Conservation (phyloP, 495 filamentous ascomycete species). For the Lasiosphaeris hirsuta region DNA sequence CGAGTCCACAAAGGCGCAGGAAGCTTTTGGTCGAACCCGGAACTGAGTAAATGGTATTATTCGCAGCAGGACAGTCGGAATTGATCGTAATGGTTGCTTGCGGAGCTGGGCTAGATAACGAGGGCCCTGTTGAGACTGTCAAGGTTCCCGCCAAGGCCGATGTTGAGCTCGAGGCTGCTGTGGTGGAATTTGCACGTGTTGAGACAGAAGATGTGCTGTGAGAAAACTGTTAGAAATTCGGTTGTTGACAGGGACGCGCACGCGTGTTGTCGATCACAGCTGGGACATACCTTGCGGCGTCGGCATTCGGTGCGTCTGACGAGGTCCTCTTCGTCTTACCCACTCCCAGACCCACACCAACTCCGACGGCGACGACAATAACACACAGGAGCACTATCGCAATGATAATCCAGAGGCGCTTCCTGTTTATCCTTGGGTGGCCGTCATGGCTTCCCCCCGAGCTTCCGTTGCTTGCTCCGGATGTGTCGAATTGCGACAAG, state of each 20-base stretch:
- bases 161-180: no score
- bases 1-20: constrained; percentile 43
- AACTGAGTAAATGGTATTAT: constrained; percentile 42
- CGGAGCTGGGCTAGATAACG: constrained; percentile 4
- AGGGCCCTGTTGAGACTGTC: not conserved
- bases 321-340: constrained; percentile 21
- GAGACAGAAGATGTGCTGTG: not conserved
- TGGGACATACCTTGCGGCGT: constrained; percentile 21
- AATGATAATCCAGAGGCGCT: constrained; percentile 29
- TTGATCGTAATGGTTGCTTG: constrained; percentile 15
- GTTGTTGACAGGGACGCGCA: not conserved
- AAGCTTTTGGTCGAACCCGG: constrained; percentile 41
- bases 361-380: constrained; percentile 32
- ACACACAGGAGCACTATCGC: constrained; percentile 28
- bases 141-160: not conserved
- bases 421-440: constrained; percentile 26
- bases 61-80: constrained; percentile 40
- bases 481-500: no score
- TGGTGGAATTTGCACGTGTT: constrained; percentile 2
- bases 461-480: no score
- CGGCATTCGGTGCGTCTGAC: not conserved
- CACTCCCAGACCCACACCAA: constrained; percentile 40
- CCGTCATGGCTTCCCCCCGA: constrained; percentile 4
- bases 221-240: not conserved
- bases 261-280: not conserved